Evolutionary conservation across 1,284 basidiomycete species (phyloP), one percentile per base, ranked within the genome.

Genomic region (Coniferiporia weirii): DNA sequence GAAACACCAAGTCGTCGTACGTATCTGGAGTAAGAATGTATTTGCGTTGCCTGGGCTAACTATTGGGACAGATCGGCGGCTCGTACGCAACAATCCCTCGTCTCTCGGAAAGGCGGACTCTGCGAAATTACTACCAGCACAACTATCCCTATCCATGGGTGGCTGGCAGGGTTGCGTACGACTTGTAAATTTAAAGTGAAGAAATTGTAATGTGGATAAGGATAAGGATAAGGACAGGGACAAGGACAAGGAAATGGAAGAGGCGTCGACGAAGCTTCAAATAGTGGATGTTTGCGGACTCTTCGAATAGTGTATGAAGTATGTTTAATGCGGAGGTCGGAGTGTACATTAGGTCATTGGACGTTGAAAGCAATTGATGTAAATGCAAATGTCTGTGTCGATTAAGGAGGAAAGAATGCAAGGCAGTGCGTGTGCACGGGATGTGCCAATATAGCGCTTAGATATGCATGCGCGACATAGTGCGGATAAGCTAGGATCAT

Each of bases 31-130:
- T 22, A 64, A 27, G 50, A 22, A 32, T 15, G 20, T 47, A 20
- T 36, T 47, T 54, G 22, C n/a, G 20, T 12, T 32, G 7, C 35
- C 15, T 13, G 64, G 56, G 12, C 22, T 51, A 22, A 44, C 20
- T 35, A 43, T 55, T 45, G n/a, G 46, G 60, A 22, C 66, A 96
- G 89, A 76, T 98, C 51, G 95, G 95, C 36, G 95, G 91, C 10
- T 95, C 92, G n/a, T 97, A 85, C 69, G 89, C 84, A 0, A 95
- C 93, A 6, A 82, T 90, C 60, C 93, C 94, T 10, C 83, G 85
- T 47, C 83, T 95, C 50, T 84, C 91, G 0, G 85, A 85, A 63
- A 79, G 95, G 59, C 79, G 83, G 55, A 82, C 84, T 12, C 74
- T 95, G 68, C 79, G 90, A 56, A 95, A 95, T 76, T 95, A 86